A percentile compares a stretch with the other conserved stretches of the same genome.
These are phyloP conservation scores for Penicillium subrubescens DNA, from an alignment of 495 filamentous ascomycete genomes.

Conservation along the genomic window DNA sequence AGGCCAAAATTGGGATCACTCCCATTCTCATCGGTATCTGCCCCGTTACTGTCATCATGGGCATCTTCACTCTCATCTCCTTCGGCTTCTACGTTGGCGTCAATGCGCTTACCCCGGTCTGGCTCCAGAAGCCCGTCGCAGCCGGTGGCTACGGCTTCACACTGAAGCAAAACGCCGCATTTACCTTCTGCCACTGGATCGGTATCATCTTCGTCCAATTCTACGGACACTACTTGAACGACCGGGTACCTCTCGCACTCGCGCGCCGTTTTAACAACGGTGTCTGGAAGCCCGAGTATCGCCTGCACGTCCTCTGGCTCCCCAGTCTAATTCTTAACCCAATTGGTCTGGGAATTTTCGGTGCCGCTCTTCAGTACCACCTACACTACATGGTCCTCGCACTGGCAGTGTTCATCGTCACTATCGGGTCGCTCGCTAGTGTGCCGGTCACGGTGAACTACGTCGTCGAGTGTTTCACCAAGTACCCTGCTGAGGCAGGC, in stretches of 20 bases:
- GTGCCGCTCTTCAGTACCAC: constrained; percentile 48
- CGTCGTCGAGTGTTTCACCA: constrained; percentile 48
- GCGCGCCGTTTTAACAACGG: constrained; percentile 36
- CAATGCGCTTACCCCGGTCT: constrained; percentile 37
- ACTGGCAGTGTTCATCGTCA: constrained; percentile 46
- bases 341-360: constrained; percentile 51
- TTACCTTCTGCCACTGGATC: constrained; percentile 53
- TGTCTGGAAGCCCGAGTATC: constrained; percentile 55
- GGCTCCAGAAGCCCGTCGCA: constrained; percentile 44
- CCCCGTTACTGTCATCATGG: constrained; percentile 46
- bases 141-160: constrained; percentile 54
- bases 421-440: constrained; percentile 38
- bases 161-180: constrained; percentile 47
- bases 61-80: constrained; percentile 45
- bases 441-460: constrained; percentile 53
- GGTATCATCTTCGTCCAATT: constrained; percentile 44
- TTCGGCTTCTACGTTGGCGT: constrained; percentile 49
- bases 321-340: constrained; percentile 49
- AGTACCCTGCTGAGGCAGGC: constrained; percentile 44
- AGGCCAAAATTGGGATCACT: constrained; percentile 35
- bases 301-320: constrained; percentile 50
- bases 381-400: constrained; percentile 52
- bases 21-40: constrained; percentile 47
- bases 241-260: constrained; percentile 46
- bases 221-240: constrained; percentile 47